Base-by-base conservation (phyloP, 805 yeast genomes). In the Middelhovenomyces tepae region DNA sequence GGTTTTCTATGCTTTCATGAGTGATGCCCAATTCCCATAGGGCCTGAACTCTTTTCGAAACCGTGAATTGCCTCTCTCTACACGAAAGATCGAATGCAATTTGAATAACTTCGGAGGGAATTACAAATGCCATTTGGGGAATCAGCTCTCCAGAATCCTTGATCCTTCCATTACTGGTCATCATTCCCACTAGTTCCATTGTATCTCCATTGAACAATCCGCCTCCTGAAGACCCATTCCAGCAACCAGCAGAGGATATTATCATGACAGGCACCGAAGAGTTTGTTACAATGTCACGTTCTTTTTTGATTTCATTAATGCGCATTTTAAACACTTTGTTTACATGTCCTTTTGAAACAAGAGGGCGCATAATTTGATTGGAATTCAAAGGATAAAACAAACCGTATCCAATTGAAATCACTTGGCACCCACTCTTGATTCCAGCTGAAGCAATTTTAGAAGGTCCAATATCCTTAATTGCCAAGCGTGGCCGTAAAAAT, bases 181-280 rank as follows among this genome's bases (percentile, higher is more conserved):
- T 53, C 26, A 57, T 46, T 2, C 62, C 62, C 7, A 57, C 53
- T 6, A 57, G 47, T 20, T 48, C 43, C 13, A 43, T 33, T 7
- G 34, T 13, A 1, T 26, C 18, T 4, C 19, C 19, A 33, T 51
- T 42, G 27, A 53, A 40, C 4, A 57, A 39, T 1, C 49, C 60
- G 5, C 62, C 62, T 4, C 62, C 62, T 7, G 61, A 56, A 13
- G 60, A 55, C 1, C 62, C 62, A 21, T 57, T 57, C 62, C 62
- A 57, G 44, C 62, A 57, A 16, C 52, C 50, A 2, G 62, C 54
- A 2, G 57, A 43, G 8, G 53, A 35, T 3, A 57, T 45, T 6
- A 53, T 33, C 57, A 57, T 46, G 1, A 42, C 48, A 6, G 31
- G 17, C 38, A 36, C 27, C 5, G 29, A 7, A 5, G 29, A 26